Evolutionary conservation across 805 yeast genomes (phyloP).

Genomic region (Kluyveromyces siamensis): DNA sequence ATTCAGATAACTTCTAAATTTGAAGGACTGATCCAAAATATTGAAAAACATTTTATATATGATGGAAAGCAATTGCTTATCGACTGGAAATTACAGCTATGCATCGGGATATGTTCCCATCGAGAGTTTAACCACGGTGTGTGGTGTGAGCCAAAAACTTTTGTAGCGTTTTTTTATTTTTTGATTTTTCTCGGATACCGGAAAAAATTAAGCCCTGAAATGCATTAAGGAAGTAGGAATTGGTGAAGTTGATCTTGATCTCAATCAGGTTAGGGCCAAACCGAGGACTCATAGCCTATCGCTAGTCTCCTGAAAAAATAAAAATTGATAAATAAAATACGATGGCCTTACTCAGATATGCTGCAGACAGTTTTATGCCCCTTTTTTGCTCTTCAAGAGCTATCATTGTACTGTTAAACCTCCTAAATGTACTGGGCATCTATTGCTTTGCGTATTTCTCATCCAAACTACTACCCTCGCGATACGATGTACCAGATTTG

Average conservation of each 20-base stretch:
- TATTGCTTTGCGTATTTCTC: slow-evolving; percentile 14
- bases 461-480: slow-evolving; percentile 16
- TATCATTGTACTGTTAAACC: slow-evolving; percentile 11
- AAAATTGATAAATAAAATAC: background rate
- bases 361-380: slow-evolving; percentile 27
- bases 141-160: too few relatives aligned
- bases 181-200: too few relatives aligned
- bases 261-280: background rate
- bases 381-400: slow-evolving; percentile 25
- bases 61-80: too few relatives aligned
- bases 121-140: too few relatives aligned
- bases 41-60: too few relatives aligned
- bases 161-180: too few relatives aligned
- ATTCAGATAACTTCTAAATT: background rate
- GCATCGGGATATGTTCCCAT: too few relatives aligned
- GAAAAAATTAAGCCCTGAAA: background rate
- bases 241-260: background rate
- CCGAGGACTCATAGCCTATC: background rate
- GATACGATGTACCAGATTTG: slow-evolving; percentile 20
- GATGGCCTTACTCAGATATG: slow-evolving; percentile 26
- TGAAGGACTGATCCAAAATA: too few relatives aligned
- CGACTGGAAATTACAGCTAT: too few relatives aligned
- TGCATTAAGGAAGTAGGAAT: background rate
- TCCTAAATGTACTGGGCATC: slow-evolving; percentile 6
- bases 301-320: background rate